Base-by-base conservation (phyloP, 305 asterid genomes). In the Rubia occidens region DNA sequence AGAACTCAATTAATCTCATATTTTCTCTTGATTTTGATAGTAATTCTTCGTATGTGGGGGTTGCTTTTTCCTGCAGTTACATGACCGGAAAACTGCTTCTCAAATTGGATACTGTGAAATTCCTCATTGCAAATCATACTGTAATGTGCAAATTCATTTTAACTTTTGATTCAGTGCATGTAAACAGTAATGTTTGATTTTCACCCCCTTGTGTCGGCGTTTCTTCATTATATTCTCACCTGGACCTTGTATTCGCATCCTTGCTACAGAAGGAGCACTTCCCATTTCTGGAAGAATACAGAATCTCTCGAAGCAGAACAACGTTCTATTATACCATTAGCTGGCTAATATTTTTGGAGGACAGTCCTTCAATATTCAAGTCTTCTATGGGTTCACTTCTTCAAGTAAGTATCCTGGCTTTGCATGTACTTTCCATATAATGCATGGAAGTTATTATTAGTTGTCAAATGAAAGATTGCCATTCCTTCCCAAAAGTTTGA, bases 1-100 rank as follows among this genome's bases (percentile, higher is more conserved):
- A 71, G 55, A 49, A 15, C 39, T 21, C 18, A 17, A 32, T 17
- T 66, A 20, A 24, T 67, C 42, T 18, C 69, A 15, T 67, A 3
- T 49, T 47, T 35, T 61, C 35, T 4, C 10, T 18, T 59, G 5
- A 24, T 13, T 69, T 14, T 24, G 6, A 15, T 9, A 44, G 18
- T 42, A 2, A 43, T 60, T 5, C 60, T 42, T 9, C 26, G 8
- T 4, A 59, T 20, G 64, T 20, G 47, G 17, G 37, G 20, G 10
- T 59, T 73, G 15, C 35, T 60, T 60, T 66, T 74, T 61, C 58
- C 66, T 40, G 82, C 89, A 94, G 99, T 67, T 94, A 84, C 76
- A 86, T 94, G 96, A 89, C 99, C 49, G 96, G 97, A 75, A 94
- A 90, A 81, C 86, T 94, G 80, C 92, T 90, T 64, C 88, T 94